phyloP scores from a whole-genome alignment of 208 protist species.

The Acanthamoeba castellanii region DNA sequence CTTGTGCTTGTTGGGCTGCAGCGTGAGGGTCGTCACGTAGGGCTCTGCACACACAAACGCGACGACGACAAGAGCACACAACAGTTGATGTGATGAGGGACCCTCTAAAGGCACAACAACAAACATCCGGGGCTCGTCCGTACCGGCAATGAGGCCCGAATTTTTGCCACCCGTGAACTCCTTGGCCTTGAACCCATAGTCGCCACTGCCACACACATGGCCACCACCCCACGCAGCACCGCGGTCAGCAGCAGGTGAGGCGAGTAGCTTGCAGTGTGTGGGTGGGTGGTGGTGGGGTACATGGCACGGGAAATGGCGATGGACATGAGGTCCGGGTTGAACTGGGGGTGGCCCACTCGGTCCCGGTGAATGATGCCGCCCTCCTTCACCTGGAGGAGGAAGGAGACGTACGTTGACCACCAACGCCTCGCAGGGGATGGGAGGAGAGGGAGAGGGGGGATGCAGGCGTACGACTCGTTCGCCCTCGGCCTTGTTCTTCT shows the following conservation, averaged over 20 bases:
- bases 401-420: not conserved
- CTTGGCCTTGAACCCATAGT: constrained; percentile 65
- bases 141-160: constrained; percentile 49
- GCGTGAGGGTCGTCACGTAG: constrained; percentile 12
- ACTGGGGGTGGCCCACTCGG: constrained; percentile 53
- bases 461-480: constrained; percentile 34
- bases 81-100: too few relatives aligned
- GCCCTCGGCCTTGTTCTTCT: constrained; percentile 47
- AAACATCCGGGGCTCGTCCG: not conserved
- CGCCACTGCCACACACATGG: not conserved
- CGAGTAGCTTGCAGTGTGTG: not conserved
- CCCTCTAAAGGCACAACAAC: not conserved
- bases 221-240: not conserved
- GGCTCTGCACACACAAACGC: not conserved
- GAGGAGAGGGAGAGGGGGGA: not conserved
- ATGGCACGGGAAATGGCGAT: constrained; percentile 66
- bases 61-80: not conserved
- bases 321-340: constrained; percentile 68
- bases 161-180: constrained; percentile 49
- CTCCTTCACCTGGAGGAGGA: not conserved
- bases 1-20: constrained; percentile 45
- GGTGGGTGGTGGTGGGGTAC: not conserved
- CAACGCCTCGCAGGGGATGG: not conserved
- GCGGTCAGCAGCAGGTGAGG: not conserved
- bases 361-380: constrained; percentile 47